Base-by-base conservation (phyloP, 768 basidiomycete species). In the Dioszegia crocea region DNA sequence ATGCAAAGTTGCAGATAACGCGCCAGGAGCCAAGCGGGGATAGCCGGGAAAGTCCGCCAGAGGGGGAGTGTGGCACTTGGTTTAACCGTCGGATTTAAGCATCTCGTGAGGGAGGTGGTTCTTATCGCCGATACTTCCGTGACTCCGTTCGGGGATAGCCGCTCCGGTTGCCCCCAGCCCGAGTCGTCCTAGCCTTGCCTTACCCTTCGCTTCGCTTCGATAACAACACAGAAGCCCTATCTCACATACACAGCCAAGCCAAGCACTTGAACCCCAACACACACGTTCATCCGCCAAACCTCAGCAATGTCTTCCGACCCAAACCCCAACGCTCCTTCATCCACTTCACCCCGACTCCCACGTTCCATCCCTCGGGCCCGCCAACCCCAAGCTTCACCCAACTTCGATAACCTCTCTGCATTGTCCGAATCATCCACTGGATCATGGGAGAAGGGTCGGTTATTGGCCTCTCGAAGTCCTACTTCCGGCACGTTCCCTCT, bases 361-460 rank as follows among this genome's bases (percentile, higher is more conserved):
- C 51, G 29, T 26, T 36, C 57, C 12, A 33, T 36, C 23, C 41
- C 41, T 9, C n/a, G 14, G 31, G 10, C 41, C 26, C 29, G 54
- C 29, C 41, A 17, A 16, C 19, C 56, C 30, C 38, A 47, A 26
- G 41, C 41, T 26, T 24, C 19, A 26, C 63, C 63, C 3, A 67
- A 69, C 43, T 45, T 68, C 0, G 54, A 61, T 33, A 67, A 67
- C 23, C 61, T 76, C 17, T 65, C 66, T 16, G 55, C 56, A 17
- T 58, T 76, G 27, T 67, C 66, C 23, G 64, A 71, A 53, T 73
- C 75, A 2, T 73, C 71, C 9, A 73, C 69, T 19, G 75, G 71
- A n/a, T 61, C 64, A 29, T 76, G 75, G 75, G 75, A 76, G 53
- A 51, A 69, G 17, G 75, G 75, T 14, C 57, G 66, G 29, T 19